A percentile compares a stretch with the other conserved stretches of the same genome.
These are phyloP conservation scores for Trichoderma gracile DNA, from an alignment of 2,329 filamentous ascomycete genomes.

Conservation along the genomic window DNA sequence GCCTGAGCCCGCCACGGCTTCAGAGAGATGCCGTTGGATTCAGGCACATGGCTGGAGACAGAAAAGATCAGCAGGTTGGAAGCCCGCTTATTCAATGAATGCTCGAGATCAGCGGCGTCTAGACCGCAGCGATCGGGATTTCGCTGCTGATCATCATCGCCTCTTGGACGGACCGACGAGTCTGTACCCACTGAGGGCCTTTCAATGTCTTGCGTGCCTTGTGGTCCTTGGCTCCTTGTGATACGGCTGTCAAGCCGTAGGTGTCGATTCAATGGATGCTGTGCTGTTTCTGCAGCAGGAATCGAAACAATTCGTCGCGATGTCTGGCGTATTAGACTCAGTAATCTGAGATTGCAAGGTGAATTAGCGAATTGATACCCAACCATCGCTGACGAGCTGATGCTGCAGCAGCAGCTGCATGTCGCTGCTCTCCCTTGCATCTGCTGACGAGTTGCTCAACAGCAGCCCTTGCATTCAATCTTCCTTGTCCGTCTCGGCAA, in stretches of 20 bases:
- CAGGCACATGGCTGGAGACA: not conserved
- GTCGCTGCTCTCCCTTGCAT: slow-evolving; percentile 10
- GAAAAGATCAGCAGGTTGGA: not conserved
- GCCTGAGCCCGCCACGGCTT: not conserved
- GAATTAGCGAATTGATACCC: slow-evolving; percentile 4
- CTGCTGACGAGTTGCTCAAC: slow-evolving; percentile 17
- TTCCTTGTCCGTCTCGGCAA: not conserved
- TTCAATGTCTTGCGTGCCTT: slow-evolving; percentile 1
- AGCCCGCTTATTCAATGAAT: not conserved
- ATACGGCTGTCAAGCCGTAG: too few species aligned
- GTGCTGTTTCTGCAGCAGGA: not conserved
- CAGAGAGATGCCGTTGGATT: too few species aligned
- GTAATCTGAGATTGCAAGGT: too few species aligned
- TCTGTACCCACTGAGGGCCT: slow-evolving; percentile 3
- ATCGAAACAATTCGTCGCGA: too few species aligned
- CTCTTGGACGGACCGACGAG: slow-evolving; percentile 5
- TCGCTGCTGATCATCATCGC: slow-evolving; percentile 15
- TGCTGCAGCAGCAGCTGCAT: not conserved
- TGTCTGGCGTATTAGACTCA: not conserved
- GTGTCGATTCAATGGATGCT: not conserved
- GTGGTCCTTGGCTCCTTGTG: too few species aligned
- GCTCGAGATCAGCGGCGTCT: slow-evolving; percentile 10
- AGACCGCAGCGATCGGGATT: slow-evolving; percentile 11
- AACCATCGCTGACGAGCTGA: not conserved
- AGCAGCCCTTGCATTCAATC: not conserved